A percentile compares a stretch with the other conserved stretches of the same genome.
phyloP scores from a whole-genome alignment of 2,329 filamentous ascomycete species.

The Colletotrichum orbiculare region DNA sequence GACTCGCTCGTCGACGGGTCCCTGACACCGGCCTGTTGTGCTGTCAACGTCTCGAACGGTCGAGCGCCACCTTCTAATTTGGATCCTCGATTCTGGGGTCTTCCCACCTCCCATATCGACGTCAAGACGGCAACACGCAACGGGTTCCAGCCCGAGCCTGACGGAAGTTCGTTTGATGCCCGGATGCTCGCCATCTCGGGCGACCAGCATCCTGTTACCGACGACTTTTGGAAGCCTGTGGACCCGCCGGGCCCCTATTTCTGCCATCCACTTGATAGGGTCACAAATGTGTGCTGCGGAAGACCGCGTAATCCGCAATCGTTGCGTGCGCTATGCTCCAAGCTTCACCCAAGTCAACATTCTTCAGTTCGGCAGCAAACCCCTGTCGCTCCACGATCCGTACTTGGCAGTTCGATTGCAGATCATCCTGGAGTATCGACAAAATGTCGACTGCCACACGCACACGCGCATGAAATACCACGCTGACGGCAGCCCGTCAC shows the following conservation, averaged over 20 bases:
- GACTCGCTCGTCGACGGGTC: slow-evolving; percentile 20
- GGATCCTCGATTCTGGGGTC: neutral
- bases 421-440: neutral
- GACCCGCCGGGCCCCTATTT: slow-evolving; percentile 12
- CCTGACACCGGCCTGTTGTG: neutral
- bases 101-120: neutral
- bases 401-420: slow-evolving; percentile 7
- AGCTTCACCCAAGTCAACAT: neutral
- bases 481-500: neutral
- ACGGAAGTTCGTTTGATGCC: slow-evolving; percentile 11
- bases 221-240: slow-evolving; percentile 12
- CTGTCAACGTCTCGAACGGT: slow-evolving; percentile 16
- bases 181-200: slow-evolving; percentile 3
- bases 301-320: slow-evolving; percentile 18
- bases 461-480: neutral
- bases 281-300: slow-evolving; percentile 1
- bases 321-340: neutral
- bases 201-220: slow-evolving; percentile 7
- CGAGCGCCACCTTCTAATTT: slow-evolving; percentile 19
- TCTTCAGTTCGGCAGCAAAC: neutral
- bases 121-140: neutral
- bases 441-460: too few species aligned
- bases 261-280: neutral
- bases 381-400: neutral
- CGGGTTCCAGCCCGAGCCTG: neutral